Percentiles rank a stretch among this genome's conserved stretches.
Evolutionary conservation across 176 grass and related monocot genomes (phyloP).

Genomic region (Pontederia crassipes): DNA sequence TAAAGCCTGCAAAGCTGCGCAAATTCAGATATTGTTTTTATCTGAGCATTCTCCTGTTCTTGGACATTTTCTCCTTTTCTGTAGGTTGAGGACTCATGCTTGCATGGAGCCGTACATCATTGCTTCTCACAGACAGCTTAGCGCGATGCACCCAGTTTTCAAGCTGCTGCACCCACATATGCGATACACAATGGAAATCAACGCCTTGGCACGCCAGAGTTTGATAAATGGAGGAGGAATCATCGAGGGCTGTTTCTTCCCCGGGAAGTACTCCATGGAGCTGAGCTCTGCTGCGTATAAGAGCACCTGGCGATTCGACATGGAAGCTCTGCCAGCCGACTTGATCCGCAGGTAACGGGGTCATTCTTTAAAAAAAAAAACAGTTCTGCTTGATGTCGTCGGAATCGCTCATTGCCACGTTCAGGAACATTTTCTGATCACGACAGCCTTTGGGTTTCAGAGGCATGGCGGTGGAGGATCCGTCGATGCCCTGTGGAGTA

Average conservation of each 20-base stretch:
- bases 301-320: constrained; percentile 53
- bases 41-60: background rate
- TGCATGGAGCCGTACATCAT: constrained; percentile 67
- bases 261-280: constrained; percentile 36
- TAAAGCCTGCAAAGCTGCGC: background rate
- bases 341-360: constrained; percentile 33
- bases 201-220: constrained; percentile 26
- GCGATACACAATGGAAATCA: constrained; percentile 76
- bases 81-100: constrained; percentile 65
- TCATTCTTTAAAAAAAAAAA: background rate
- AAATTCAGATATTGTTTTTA: no score
- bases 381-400: background rate
- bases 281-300: constrained; percentile 42
- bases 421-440: background rate
- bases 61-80: background rate
- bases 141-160: constrained; percentile 61
- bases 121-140: constrained; percentile 55
- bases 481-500: constrained; percentile 23
- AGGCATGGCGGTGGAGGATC: constrained; percentile 47
- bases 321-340: constrained; percentile 62
- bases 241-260: constrained; percentile 43
- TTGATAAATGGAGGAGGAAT: constrained; percentile 36
- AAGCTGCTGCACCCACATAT: constrained; percentile 58
- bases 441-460: constrained; percentile 8
- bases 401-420: no score